phyloP scores from a whole-genome alignment of 768 basidiomycete species.

The Psilocybe sp. region DNA sequence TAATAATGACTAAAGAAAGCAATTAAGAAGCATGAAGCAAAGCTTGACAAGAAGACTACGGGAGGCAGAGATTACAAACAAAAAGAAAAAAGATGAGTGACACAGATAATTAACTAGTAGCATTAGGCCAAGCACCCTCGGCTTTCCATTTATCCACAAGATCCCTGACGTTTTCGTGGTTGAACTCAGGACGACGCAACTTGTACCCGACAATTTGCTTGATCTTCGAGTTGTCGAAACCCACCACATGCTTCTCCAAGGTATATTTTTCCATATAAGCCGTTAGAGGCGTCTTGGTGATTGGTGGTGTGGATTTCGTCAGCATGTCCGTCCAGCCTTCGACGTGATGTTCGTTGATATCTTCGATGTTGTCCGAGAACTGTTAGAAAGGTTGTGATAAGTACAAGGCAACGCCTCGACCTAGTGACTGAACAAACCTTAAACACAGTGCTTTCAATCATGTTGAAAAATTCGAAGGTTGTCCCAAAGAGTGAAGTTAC shows the following conservation, averaged over 20 bases:
- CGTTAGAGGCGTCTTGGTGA: slow-evolving; percentile 66
- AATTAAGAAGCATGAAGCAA: slow-evolving; percentile 4
- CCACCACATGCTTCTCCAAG: slow-evolving; percentile 66
- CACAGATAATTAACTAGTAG: slow-evolving; percentile 16
- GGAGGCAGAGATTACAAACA: slow-evolving; percentile 4
- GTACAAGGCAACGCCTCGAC: neutral
- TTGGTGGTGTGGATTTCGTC: slow-evolving; percentile 62
- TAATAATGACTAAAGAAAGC: slow-evolving; percentile 8
- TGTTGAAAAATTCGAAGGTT: slow-evolving; percentile 75
- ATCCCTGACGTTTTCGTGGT: slow-evolving; percentile 59
- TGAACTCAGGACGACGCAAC: slow-evolving; percentile 60
- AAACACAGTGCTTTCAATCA: slow-evolving; percentile 63
- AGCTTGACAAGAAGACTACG: slow-evolving; percentile 6
- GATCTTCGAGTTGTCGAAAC: slow-evolving; percentile 70
- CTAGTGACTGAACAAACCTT: slow-evolving; percentile 42
- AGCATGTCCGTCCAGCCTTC: slow-evolving; percentile 84
- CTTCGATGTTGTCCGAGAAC: slow-evolving; percentile 76
- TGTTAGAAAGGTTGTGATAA: slow-evolving; percentile 20
- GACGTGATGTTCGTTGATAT: slow-evolving; percentile 84
- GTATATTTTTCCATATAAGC: slow-evolving; percentile 79
- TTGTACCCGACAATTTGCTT: slow-evolving; percentile 71
- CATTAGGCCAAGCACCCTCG: slow-evolving; percentile 59
- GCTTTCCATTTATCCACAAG: slow-evolving; percentile 79
- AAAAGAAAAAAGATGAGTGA: neutral
- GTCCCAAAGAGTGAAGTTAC: slow-evolving; percentile 75